Conservation (phyloP, 805 yeast species). For the Priceomyces medius region DNA sequence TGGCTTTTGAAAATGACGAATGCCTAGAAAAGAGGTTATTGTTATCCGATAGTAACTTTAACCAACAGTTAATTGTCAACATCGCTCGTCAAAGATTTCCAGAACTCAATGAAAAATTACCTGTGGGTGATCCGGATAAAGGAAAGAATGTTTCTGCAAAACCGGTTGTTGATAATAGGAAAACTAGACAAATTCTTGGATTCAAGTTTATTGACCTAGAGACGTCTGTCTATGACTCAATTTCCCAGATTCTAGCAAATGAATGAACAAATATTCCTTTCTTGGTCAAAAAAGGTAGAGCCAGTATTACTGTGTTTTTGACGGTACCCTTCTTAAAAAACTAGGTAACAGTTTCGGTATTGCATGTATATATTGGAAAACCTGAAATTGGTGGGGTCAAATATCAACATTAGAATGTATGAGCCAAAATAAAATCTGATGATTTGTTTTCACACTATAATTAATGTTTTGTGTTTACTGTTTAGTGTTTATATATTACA, state of each 20-base stretch:
- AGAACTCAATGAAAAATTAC: conserved; percentile 30
- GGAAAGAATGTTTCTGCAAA: background rate
- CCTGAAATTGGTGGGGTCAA: no score
- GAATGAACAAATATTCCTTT: no score
- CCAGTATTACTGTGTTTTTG: no score
- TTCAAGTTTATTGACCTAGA: conserved; percentile 35
- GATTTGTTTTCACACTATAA: no score
- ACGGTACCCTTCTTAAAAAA: no score
- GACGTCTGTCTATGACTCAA: conserved; percentile 41
- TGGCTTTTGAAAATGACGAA: conserved; percentile 41
- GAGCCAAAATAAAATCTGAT: no score
- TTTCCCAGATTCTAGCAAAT: conserved; percentile 24
- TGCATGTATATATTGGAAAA: no score
- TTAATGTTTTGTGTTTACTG: no score
- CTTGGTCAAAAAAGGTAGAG: no score
- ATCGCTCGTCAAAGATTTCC: conserved; percentile 23
- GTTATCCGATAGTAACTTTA: conserved; percentile 15
- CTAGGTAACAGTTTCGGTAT: no score
- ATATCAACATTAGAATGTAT: no score
- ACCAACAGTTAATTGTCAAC: conserved; percentile 19
- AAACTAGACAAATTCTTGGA: conserved; percentile 33
- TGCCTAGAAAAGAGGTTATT: conserved; percentile 34
- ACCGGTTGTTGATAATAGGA: conserved; percentile 24
- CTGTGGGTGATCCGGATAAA: conserved; percentile 12
- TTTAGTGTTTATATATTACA: no score